A percentile compares a stretch with the other conserved stretches of the same genome.
These are phyloP conservation scores for Elaeis oleifera DNA, from an alignment of 202 grass and related monocot species.

Conservation along the genomic window DNA sequence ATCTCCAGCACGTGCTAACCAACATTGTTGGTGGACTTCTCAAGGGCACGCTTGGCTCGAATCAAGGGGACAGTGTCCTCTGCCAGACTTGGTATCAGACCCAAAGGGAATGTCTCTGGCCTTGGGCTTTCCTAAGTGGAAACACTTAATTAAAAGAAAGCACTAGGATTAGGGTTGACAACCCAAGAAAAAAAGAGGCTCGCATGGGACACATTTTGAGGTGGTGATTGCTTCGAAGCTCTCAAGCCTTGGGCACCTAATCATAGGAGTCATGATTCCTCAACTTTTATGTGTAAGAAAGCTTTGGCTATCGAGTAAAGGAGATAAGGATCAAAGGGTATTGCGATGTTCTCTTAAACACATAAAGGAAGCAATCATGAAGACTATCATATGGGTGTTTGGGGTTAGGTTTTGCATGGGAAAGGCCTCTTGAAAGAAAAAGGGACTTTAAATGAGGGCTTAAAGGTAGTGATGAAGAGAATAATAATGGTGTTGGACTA, in stretches of 20 bases:
- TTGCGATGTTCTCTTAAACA: slow-evolving; percentile 5
- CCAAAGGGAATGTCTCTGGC: slow-evolving; percentile 8
- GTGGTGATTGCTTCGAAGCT: slow-evolving; percentile 1
- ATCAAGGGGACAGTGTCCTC: slow-evolving; percentile 16
- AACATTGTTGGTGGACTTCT: slow-evolving; percentile 14
- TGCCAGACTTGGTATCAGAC: background rate
- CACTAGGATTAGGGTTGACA: background rate
- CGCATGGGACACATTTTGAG: background rate
- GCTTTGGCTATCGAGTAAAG: background rate
- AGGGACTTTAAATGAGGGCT: background rate
- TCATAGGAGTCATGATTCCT: background rate
- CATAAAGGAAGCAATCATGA: slow-evolving; percentile 11
- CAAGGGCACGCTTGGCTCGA: slow-evolving; percentile 24
- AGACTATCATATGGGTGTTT: slow-evolving; percentile 1
- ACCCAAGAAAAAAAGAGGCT: background rate
- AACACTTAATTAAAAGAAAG: too few species aligned
- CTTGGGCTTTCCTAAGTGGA: too few species aligned
- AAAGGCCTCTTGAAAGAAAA: background rate
- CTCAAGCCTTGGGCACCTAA: background rate
- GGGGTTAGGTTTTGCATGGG: slow-evolving; percentile 19
- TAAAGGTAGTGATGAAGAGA: background rate
- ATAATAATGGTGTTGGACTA: background rate
- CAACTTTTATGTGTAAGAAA: slow-evolving; percentile 7
- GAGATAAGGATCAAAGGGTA: too few species aligned
- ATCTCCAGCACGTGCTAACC: background rate